These are phyloP conservation scores for Hortiboletus rubellus DNA, from an alignment of 1,284 basidiomycete species.

Conservation along the genomic window DNA sequence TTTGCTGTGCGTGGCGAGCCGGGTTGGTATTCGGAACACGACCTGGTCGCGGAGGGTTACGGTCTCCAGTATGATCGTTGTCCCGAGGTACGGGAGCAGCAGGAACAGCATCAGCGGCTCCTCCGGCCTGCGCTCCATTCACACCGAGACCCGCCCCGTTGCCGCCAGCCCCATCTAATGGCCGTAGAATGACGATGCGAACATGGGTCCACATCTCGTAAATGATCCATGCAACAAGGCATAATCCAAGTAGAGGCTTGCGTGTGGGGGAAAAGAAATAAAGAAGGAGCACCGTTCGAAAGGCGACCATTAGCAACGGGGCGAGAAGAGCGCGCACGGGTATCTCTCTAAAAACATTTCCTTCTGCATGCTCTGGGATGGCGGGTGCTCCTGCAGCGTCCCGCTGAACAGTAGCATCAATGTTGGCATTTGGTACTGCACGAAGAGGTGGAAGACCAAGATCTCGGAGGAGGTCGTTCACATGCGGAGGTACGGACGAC, in stretches of 20 bases:
- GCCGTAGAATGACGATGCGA: slow-evolving; percentile 51
- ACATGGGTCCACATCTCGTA: slow-evolving; percentile 80
- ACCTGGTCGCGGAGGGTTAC: slow-evolving; percentile 15
- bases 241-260: slow-evolving; percentile 67
- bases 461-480: slow-evolving; percentile 62
- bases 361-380: slow-evolving; percentile 23
- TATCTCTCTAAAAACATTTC: slow-evolving; percentile 39
- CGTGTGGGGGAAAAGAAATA: slow-evolving; percentile 79
- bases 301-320: slow-evolving; percentile 63
- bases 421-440: slow-evolving; percentile 34
- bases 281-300: slow-evolving; percentile 69
- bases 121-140: slow-evolving; percentile 23
- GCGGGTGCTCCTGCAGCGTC: slow-evolving; percentile 19
- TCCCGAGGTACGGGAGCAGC: slow-evolving; percentile 16
- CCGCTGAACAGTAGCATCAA: slow-evolving; percentile 22
- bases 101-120: slow-evolving; percentile 20
- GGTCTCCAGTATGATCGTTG: slow-evolving; percentile 18
- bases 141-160: slow-evolving; percentile 19
- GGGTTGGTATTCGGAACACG: slow-evolving; percentile 19
- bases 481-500: slow-evolving; percentile 35
- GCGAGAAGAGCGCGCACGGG: slow-evolving; percentile 52
- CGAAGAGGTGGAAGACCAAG: slow-evolving; percentile 57
- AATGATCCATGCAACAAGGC: slow-evolving; percentile 67
- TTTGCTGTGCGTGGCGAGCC: slow-evolving; percentile 22
- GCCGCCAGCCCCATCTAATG: slow-evolving; percentile 32